Evolutionary conservation across 257 asterid species (phyloP).

Genomic region (Solanum neorickii): DNA sequence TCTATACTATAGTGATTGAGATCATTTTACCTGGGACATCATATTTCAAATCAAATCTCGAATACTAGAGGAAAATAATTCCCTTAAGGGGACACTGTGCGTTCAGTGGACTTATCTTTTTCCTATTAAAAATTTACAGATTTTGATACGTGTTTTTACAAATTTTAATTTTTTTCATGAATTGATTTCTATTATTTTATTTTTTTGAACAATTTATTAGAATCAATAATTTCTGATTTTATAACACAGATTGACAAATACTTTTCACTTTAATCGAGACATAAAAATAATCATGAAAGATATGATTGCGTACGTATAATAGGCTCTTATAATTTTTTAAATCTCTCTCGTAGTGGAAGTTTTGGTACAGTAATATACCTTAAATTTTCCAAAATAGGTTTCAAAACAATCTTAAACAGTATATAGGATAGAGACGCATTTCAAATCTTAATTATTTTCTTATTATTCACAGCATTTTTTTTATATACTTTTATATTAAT

Average conservation of each 20-base stretch:
- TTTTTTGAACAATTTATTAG: no score
- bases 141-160: no score
- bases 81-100: accelerated
- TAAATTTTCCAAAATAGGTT: neutral
- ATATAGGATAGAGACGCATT: neutral
- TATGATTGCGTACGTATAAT: neutral
- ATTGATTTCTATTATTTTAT: no score
- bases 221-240: no score
- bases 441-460: neutral
- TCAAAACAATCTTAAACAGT: neutral
- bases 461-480: neutral
- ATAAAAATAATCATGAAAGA: neutral
- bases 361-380: neutral
- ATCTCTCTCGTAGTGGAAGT: neutral
- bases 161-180: no score
- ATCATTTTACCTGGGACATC: no score
- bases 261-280: neutral
- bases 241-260: no score
- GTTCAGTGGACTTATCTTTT: no score
- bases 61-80: no score
- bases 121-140: no score
- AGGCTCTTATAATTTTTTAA: neutral
- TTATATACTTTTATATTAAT: neutral
- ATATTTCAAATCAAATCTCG: no score
- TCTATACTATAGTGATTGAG: no score